Evolutionary conservation across 2,329 filamentous ascomycete species (phyloP).

Genomic region (Cytospora piceae): DNA sequence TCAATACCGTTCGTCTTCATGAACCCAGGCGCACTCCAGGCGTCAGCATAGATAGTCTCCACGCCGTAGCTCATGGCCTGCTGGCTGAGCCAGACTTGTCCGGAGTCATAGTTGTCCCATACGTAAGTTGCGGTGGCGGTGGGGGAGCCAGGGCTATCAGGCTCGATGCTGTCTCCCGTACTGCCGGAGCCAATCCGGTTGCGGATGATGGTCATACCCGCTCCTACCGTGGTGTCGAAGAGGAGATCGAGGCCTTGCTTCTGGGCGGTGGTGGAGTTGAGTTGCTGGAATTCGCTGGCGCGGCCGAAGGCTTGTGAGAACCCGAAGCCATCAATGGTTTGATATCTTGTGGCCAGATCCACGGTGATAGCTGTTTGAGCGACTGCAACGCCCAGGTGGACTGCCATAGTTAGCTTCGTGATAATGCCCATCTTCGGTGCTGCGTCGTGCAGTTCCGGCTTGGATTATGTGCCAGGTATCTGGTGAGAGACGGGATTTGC

Average conservation of each 20-base stretch:
- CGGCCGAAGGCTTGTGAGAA: slow-evolving; percentile 53
- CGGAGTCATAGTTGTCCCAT: slow-evolving; percentile 42
- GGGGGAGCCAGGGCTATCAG: slow-evolving; percentile 38
- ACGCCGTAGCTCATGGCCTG: slow-evolving; percentile 44
- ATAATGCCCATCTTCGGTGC: slow-evolving; percentile 2
- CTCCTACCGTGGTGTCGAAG: slow-evolving; percentile 49
- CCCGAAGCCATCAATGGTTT: slow-evolving; percentile 52
- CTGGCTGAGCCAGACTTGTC: slow-evolving; percentile 48
- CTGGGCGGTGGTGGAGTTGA: slow-evolving; percentile 35
- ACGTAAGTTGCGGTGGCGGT: slow-evolving; percentile 38
- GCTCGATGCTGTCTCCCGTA: slow-evolving; percentile 37
- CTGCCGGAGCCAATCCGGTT: slow-evolving; percentile 49
- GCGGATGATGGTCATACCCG: slow-evolving; percentile 54
- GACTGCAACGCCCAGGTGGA: background rate
- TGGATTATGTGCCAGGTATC: background rate
- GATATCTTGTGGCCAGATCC: slow-evolving; percentile 36
- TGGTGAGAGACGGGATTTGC: background rate
- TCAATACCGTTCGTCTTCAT: slow-evolving; percentile 55
- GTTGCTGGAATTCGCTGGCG: slow-evolving; percentile 45
- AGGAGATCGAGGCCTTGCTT: slow-evolving; percentile 48
- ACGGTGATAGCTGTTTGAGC: slow-evolving; percentile 38
- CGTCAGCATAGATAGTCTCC: slow-evolving; percentile 51
- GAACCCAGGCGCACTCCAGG: slow-evolving; percentile 54
- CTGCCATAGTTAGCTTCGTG: background rate
- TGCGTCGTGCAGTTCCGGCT: background rate